Evolutionary conservation across 371 early-diverging fungal species (phyloP), one percentile per base, ranked within the genome.

Genomic region (Rhizopus sp.): DNA sequence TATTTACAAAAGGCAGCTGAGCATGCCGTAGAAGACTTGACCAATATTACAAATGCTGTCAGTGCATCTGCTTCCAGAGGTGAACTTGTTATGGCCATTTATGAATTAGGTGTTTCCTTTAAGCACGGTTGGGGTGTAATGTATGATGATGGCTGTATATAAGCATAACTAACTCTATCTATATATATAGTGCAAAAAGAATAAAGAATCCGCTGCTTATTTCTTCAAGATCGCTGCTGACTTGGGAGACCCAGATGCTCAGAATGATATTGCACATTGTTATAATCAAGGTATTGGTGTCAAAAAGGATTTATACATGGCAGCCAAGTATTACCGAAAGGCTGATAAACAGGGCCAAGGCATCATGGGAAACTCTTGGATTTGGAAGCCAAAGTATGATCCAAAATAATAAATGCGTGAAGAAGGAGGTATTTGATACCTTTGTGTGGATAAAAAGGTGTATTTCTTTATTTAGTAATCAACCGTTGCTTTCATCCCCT

Each of bases 211-310:
- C 5, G 95, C 95, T 0, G 87, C 87, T 7, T 92, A 94, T 58
- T 97, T 93, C 60, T 91, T 93, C 68, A 88, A 90, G 56, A 88
- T 95, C 33, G 93, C 96, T 2, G 91, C 93, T 4, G 85, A 93
- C 53, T 74, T 92, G 57, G 93, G 91, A 17, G 93, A 95, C 58
- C 79, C 88, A 4, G 92, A 91, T 68, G 89, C 93, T 5, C 91
- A 91, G 67, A 84, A 89, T 23, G 94, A 91, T 55, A 53, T 94
- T 4, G 95, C 83, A 0, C 81, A 88, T 35, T 88, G 88, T 56
- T 90, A 88, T 56, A 82, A 85, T 48, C 79, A 89, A 44, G 93
- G 90, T 17, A 85, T 88, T 41, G 94, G 94, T 12, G 88, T 90
- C 50, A 92, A 90, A 63, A 81, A 85, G 55, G 89, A 93, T 66